Conservation (phyloP, 371 early-diverging fungal species). For the Haplosporangium sp. region DNA sequence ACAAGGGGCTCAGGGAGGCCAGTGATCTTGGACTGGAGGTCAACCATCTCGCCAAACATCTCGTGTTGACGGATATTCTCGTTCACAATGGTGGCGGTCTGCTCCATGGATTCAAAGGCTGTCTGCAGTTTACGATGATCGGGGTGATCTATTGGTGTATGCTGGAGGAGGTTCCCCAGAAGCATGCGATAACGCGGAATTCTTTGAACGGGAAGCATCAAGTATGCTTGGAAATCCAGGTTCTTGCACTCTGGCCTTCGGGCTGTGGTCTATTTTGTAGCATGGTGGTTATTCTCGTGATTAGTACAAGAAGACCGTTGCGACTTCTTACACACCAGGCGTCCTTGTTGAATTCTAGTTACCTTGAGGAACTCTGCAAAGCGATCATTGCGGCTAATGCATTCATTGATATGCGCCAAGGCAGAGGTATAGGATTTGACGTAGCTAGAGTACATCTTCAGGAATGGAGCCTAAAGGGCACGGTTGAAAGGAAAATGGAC, state of each 20-base stretch:
- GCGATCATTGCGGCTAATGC: constrained; percentile 51
- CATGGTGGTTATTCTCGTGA: too few species aligned
- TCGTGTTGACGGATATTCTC: constrained; percentile 82
- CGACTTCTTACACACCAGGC: too few species aligned
- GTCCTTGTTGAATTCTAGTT: not conserved
- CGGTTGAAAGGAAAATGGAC: not conserved
- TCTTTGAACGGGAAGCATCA: constrained; percentile 87
- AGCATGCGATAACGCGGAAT: constrained; percentile 85
- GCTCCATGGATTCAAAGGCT: constrained; percentile 65
- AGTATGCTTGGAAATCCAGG: constrained; percentile 78
- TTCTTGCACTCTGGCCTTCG: constrained; percentile 62
- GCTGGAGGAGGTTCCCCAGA: constrained; percentile 72
- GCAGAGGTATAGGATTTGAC: constrained; percentile 60
- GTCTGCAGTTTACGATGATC: constrained; percentile 66
- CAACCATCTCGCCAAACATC: constrained; percentile 72
- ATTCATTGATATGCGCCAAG: constrained; percentile 52
- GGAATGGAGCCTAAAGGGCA: constrained; percentile 63
- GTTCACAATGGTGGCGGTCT: constrained; percentile 79
- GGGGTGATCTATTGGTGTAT: constrained; percentile 70
- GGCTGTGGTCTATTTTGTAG: constrained; percentile 40
- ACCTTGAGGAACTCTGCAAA: constrained; percentile 60
- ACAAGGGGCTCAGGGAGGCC: constrained; percentile 68
- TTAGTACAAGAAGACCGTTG: too few species aligned
- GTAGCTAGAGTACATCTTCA: constrained; percentile 78
- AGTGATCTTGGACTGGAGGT: constrained; percentile 70